Evolutionary conservation across 179 eudicot species (phyloP).

Genomic region (Patellifolia procumbens): DNA sequence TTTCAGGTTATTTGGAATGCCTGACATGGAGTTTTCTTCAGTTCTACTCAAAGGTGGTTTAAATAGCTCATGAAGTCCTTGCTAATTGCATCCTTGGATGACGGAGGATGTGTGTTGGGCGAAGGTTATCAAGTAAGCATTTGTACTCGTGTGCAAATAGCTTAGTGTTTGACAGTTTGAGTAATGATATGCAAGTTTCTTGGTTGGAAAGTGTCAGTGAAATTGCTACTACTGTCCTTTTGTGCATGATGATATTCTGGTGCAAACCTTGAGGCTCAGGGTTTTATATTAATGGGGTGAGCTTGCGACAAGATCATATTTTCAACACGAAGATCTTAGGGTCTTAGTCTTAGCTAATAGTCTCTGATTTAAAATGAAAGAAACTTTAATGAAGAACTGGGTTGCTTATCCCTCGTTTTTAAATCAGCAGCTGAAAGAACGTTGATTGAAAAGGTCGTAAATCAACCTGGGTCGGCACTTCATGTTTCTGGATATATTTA

Average conservation of each 20-base stretch:
- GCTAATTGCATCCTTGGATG: neutral
- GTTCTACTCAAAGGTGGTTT: neutral
- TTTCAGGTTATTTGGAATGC: neutral
- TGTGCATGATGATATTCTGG: neutral
- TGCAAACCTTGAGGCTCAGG: neutral
- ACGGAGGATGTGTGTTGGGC: neutral
- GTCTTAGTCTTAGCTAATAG: neutral
- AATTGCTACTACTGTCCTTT: neutral
- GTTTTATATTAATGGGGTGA: neutral
- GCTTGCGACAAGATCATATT: neutral
- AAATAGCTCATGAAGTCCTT: neutral
- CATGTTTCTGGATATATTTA: neutral
- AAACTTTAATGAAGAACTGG: neutral
- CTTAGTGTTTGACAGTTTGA: neutral
- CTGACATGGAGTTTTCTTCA: neutral
- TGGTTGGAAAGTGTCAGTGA: neutral
- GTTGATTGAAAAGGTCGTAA: neutral
- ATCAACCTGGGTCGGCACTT: neutral
- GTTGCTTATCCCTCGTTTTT: neutral
- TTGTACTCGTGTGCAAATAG: neutral
- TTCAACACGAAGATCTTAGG: neutral
- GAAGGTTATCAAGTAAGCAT: slow-evolving; percentile 1
- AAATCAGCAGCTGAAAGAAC: neutral
- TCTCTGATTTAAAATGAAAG: neutral
- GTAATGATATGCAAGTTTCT: neutral